Conservation (phyloP, 208 protist species). For the Acanthamoeba triangularis region DNA sequence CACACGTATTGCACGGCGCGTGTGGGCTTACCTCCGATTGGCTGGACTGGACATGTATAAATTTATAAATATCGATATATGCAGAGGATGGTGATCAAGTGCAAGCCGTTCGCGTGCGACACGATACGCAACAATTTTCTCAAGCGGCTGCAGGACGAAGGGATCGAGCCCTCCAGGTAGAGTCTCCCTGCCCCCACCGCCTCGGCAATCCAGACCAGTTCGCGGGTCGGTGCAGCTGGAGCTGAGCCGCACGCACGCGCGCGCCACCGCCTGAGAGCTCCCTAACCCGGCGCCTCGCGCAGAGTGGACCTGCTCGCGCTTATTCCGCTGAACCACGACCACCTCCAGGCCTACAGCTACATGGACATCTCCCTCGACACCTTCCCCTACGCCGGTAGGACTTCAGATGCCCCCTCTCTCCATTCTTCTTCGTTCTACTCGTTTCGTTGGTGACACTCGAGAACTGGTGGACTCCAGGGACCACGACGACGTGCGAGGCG, state of each 20-base stretch:
- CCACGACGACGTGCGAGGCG: slow-evolving; percentile 87
- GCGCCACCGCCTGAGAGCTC: too few relatives aligned
- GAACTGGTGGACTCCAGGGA: neutral
- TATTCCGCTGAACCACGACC: slow-evolving; percentile 58
- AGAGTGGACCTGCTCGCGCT: slow-evolving; percentile 70
- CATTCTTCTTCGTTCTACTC: neutral
- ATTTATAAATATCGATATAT: too few relatives aligned
- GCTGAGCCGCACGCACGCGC: too few relatives aligned
- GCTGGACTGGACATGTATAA: neutral
- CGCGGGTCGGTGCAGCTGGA: too few relatives aligned
- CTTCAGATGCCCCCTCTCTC: too few relatives aligned
- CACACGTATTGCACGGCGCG: neutral
- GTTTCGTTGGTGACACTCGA: neutral
- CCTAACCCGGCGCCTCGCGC: neutral
- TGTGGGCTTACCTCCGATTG: neutral
- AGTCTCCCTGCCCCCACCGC: neutral
- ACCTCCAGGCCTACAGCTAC: slow-evolving; percentile 78
- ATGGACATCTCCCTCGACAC: slow-evolving; percentile 86
- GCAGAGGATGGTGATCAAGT: slow-evolving; percentile 84
- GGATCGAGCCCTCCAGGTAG: slow-evolving; percentile 64
- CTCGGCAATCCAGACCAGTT: too few relatives aligned
- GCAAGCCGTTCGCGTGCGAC: slow-evolving; percentile 82
- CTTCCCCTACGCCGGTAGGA: slow-evolving; percentile 84
- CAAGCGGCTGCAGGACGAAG: slow-evolving; percentile 10
- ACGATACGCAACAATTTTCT: slow-evolving; percentile 68